phyloP scores from a whole-genome alignment of 352 stramenopile species.

The Aphanomyces euteiches region DNA sequence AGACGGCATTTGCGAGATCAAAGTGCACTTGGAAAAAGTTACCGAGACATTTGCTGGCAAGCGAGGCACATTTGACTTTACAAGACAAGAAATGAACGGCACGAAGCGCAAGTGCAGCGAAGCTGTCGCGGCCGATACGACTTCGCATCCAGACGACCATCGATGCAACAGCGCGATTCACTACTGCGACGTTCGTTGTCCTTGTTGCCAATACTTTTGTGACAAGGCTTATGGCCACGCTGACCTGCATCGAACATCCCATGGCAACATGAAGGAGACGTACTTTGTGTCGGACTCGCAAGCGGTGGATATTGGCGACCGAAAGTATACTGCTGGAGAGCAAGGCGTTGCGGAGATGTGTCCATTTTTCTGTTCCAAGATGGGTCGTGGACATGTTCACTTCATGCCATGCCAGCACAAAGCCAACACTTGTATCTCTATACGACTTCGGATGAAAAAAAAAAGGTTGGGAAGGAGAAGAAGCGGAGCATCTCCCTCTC shows the following conservation, averaged over 20 bases:
- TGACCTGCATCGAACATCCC: conserved; percentile 54
- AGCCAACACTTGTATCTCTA: conserved; percentile 49
- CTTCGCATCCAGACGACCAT: conserved; percentile 47
- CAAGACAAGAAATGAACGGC: conserved; percentile 77
- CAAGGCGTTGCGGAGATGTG: conserved; percentile 72
- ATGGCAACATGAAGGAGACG: conserved; percentile 81
- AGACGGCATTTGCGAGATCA: conserved; percentile 59
- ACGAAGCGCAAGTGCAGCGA: conserved; percentile 55
- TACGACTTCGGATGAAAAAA: conserved; percentile 39
- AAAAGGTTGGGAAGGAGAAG: too few relatives aligned
- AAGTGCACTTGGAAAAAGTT: conserved; percentile 66
- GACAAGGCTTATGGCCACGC: conserved; percentile 53
- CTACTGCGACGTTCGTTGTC: conserved; percentile 65
- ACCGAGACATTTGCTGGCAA: conserved; percentile 59
- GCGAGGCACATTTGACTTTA: conserved; percentile 63
- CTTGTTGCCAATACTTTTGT: conserved; percentile 76
- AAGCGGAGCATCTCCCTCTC: too few relatives aligned
- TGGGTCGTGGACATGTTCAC: conserved; percentile 69
- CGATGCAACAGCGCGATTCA: conserved; percentile 48
- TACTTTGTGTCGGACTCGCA: conserved; percentile 55
- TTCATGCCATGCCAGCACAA: conserved; percentile 63
- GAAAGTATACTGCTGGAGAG: conserved; percentile 68
- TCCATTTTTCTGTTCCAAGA: conserved; percentile 76
- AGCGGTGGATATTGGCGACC: conserved; percentile 64
- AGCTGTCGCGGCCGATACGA: conserved; percentile 41